Conservation (phyloP, 192 early-diverging fungal species). For the Entomortierella beljakovae region DNA sequence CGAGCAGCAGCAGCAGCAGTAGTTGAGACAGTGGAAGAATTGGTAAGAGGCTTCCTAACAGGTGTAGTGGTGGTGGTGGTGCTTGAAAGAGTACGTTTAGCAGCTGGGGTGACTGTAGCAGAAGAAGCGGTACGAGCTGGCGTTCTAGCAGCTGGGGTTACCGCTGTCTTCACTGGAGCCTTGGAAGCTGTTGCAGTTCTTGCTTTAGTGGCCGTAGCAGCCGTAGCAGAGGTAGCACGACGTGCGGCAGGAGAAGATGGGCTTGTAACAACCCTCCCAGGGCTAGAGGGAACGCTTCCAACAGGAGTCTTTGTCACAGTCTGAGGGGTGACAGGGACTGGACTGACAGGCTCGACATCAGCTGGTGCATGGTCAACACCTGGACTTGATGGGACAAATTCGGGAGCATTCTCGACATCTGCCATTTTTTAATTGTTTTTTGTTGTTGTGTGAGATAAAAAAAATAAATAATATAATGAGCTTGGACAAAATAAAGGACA, state of each 20-base stretch:
- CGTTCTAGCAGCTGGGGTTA: not conserved
- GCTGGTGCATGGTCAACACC: constrained; percentile 1
- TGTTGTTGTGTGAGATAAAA: not conserved
- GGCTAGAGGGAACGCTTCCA: constrained; percentile 26
- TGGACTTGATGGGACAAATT: constrained; percentile 30
- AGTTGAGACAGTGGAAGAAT: not conserved
- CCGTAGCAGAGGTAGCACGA: constrained; percentile 18
- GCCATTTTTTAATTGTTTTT: constrained; percentile 20
- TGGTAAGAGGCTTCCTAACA: not conserved
- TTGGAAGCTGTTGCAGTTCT: constrained; percentile 11
- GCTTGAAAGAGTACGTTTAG: constrained; percentile 5
- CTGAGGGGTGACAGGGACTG: constrained; percentile 10
- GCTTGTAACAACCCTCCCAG: constrained; percentile 15
- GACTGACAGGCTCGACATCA: constrained; percentile 3
- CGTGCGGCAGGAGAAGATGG: constrained; percentile 21
- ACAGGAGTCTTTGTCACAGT: constrained; percentile 10
- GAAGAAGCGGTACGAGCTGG: not conserved
- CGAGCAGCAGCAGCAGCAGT: not conserved
- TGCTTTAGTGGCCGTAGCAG: constrained; percentile 31
- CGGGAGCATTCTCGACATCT: constrained; percentile 46
- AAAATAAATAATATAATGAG: constrained; percentile 9
- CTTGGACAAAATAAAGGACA: constrained; percentile 13
- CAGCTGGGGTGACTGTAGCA: not conserved
- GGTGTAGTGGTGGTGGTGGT: constrained; percentile 13
- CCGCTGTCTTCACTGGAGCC: constrained; percentile 9